Conservation (phyloP, 1,139 yeast genomes). For the Pichia sp. region DNA sequence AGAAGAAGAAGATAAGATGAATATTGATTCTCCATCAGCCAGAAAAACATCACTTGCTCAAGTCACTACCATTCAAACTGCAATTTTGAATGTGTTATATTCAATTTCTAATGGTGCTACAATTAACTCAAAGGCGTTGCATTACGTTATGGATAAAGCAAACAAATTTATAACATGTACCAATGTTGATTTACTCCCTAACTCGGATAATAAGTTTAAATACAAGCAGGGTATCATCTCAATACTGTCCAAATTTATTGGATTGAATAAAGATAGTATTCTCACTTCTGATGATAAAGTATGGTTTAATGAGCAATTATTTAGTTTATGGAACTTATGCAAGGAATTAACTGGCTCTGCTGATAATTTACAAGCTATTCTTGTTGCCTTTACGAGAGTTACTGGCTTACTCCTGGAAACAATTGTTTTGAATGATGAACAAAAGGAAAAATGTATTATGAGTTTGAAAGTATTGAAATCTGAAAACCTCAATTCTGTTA, state of each 20-base stretch:
- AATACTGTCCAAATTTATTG: conserved; percentile 4
- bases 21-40: not conserved
- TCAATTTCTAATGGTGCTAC: conserved; percentile 9
- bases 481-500: conserved; percentile 33
- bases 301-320: not conserved
- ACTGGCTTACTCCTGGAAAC: conserved; percentile 14
- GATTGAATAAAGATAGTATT: conserved; percentile 2
- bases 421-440: conserved; percentile 5
- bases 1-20: conserved; percentile 13
- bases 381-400: conserved; percentile 39
- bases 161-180: conserved; percentile 2
- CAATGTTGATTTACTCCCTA: conserved; percentile 10
- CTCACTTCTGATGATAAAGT: not conserved
- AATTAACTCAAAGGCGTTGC: conserved; percentile 3
- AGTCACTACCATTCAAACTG: conserved; percentile 1
- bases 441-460: conserved; percentile 10
- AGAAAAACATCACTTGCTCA: not conserved
- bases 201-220: conserved; percentile 14
- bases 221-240: conserved; percentile 10
- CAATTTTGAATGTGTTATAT: conserved; percentile 5
- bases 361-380: conserved; percentile 57
- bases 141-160: conserved; percentile 5
- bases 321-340: conserved; percentile 9
- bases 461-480: conserved; percentile 32
- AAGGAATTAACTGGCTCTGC: conserved; percentile 21